Evolutionary conservation across 2,329 filamentous ascomycete species (phyloP), one percentile per base, ranked within the genome.

Genomic region (Dothistroma septosporum): DNA sequence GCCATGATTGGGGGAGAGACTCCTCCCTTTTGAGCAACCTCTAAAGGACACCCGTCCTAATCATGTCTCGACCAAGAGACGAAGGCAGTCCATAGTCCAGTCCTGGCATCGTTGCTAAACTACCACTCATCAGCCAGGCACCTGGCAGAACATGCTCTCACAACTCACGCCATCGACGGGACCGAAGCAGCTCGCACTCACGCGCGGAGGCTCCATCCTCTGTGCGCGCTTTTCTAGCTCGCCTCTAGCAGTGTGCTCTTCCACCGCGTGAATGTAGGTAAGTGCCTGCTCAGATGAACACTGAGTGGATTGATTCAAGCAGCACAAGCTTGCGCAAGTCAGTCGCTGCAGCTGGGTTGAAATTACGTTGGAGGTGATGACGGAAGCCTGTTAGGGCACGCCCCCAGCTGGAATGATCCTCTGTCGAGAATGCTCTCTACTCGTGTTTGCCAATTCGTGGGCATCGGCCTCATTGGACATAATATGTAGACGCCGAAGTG

Each of bases 1-100:
- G 16, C 94, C 61, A 88, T 90, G 74, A 78, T 94, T 72, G 12
- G 54, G 54, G 11, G 48, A 53, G 54, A n/a, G 48, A 53, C 50
- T 44, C 60, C 55, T 31, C 50, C 50, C 9, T 21, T 35, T 41
- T 61, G 35, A 21, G 55, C 60, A 14, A 55, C 41, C 19, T 47
- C 52, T 7, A 61, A 14, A 58, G 44, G 24, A 28, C 55, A 22
- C 19, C 33, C 12, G 14, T 41, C 2, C n/a, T 28, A 44, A 58
- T n/a, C 2, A 50, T 14, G 10, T 46, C 55, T 22, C 21, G 5
- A 61, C 59, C 4, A 61, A 16, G 10, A 33, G 32, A 33, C 37
- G 48, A n/a, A 61, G 31, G 47, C 37, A 57, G 9, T 61, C 59
- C 53, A 61, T 54, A 9, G 59, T 61, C 54, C 59, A 61, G 41